Evolutionary conservation across 345 rosid genomes (phyloP).

Genomic region (Rhizophora mangle): DNA sequence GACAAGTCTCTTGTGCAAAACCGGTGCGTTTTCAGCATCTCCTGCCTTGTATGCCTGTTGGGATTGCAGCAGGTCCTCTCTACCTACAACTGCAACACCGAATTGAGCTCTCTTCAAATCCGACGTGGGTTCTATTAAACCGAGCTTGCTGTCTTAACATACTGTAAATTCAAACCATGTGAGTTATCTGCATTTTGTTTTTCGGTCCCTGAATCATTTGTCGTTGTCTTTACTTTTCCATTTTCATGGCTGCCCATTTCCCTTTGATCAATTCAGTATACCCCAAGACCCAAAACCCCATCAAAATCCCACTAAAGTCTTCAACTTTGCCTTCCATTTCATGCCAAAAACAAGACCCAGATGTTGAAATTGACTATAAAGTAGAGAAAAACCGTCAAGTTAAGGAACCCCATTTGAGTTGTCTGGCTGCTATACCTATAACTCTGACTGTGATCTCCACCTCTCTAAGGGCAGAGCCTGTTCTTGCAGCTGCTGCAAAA

Average conservation of each 20-base stretch:
- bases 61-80: background rate
- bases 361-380: slow-evolving; percentile 18
- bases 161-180: background rate
- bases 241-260: slow-evolving; percentile 18
- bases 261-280: slow-evolving; percentile 6
- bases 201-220: too few species aligned
- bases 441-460: slow-evolving; percentile 67
- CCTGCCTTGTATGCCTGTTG: too few species aligned
- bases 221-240: background rate
- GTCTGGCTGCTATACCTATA: slow-evolving; percentile 53
- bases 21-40: too few species aligned
- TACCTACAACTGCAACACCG: background rate
- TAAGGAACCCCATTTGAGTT: slow-evolving; percentile 36
- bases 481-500: slow-evolving; percentile 45
- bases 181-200: background rate
- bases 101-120: background rate
- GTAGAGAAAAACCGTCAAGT: slow-evolving; percentile 11
- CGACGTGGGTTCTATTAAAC: slow-evolving; percentile 1
- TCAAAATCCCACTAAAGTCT: slow-evolving; percentile 15
- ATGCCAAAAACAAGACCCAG: slow-evolving; percentile 35
- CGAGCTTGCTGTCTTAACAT: background rate
- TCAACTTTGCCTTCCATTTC: slow-evolving; percentile 28
- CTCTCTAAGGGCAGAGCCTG: slow-evolving; percentile 41
- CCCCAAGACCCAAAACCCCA: slow-evolving; percentile 20
- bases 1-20: too few species aligned